A percentile compares a stretch with the other conserved stretches of the same genome.
Evolutionary conservation across 2,329 filamentous ascomycete genomes (phyloP).

Genomic region (Bretziella fagacearum): DNA sequence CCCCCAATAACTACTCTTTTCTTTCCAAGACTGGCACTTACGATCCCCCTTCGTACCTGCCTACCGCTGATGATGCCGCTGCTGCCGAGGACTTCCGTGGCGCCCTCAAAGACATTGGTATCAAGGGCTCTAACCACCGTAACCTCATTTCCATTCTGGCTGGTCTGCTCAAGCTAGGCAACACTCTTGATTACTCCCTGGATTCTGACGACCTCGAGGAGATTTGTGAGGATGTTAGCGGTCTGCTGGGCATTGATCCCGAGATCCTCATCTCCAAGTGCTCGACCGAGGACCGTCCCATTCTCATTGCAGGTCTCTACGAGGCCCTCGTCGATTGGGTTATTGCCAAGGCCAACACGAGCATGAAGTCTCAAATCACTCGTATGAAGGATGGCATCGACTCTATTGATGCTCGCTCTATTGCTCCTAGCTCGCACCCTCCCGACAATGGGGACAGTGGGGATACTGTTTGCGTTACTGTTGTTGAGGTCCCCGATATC

Average conservation of each 20-base stretch:
- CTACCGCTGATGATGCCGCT: slow-evolving; percentile 81
- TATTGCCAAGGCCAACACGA: slow-evolving; percentile 68
- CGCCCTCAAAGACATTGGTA: slow-evolving; percentile 77
- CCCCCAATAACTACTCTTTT: slow-evolving; percentile 58
- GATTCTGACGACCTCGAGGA: slow-evolving; percentile 74
- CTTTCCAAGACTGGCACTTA: slow-evolving; percentile 75
- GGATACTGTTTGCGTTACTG: slow-evolving; percentile 76
- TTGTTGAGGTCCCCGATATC: slow-evolving; percentile 71
- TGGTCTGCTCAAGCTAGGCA: slow-evolving; percentile 77
- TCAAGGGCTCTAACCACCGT: slow-evolving; percentile 69
- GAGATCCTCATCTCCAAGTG: slow-evolving; percentile 64
- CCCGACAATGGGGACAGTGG: slow-evolving; percentile 58
- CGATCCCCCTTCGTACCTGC: slow-evolving; percentile 69
- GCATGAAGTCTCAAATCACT: slow-evolving; percentile 61
- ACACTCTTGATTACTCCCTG: slow-evolving; percentile 69
- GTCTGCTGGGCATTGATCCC: slow-evolving; percentile 70
- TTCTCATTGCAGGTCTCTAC: slow-evolving; percentile 73
- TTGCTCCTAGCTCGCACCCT: slow-evolving; percentile 19
- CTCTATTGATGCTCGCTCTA: slow-evolving; percentile 46
- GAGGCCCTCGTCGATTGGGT: slow-evolving; percentile 94
- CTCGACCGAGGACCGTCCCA: slow-evolving; percentile 67
- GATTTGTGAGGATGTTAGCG: slow-evolving; percentile 77
- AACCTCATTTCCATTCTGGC: slow-evolving; percentile 75
- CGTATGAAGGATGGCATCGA: slow-evolving; percentile 48
- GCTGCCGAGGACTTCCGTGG: slow-evolving; percentile 83